phyloP scores from a whole-genome alignment of 2,329 filamentous ascomycete genomes.

The Fusarium nygamai region DNA sequence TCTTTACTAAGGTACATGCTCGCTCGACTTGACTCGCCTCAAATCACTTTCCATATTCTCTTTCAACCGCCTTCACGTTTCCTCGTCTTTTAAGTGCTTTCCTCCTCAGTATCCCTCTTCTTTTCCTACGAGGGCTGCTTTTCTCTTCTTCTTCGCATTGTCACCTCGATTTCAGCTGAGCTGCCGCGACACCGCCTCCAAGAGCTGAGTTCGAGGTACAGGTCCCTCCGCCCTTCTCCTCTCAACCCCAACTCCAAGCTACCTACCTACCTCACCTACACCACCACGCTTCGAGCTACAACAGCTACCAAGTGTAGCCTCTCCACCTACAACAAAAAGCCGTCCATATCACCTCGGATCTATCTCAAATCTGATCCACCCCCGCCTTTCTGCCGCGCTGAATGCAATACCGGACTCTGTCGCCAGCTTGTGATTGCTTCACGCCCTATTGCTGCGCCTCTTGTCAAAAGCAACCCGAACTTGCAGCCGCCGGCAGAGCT shows the following conservation, averaged over 20 bases:
- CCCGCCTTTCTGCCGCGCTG: conserved; percentile 25
- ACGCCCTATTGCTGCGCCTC: conserved; percentile 17
- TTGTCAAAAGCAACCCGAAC: conserved; percentile 13
- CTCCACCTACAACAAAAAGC: conserved; percentile 17
- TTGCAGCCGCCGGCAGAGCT: conserved; percentile 20
- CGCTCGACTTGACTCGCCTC: not conserved
- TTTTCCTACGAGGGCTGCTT: not conserved
- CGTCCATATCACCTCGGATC: conserved; percentile 17
- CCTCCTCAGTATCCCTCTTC: not conserved
- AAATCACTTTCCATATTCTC: conserved; percentile 16
- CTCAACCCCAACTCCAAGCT: not conserved
- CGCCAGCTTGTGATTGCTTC: conserved; percentile 13
- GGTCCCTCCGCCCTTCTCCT: conserved; percentile 2
- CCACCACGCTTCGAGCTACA: conserved; percentile 12
- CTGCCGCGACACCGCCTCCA: not conserved
- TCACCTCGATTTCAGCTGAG: not conserved
- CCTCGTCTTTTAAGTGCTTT: conserved; percentile 17
- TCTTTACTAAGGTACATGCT: conserved; percentile 1
- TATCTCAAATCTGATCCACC: conserved; percentile 18
- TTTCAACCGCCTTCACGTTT: conserved; percentile 18
- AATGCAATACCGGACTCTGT: conserved; percentile 5
- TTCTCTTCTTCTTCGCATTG: not conserved
- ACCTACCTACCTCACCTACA: not conserved
- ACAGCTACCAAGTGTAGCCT: conserved; percentile 18
- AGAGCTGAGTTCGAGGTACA: not conserved